Percentiles rank a stretch among this genome's conserved stretches.
Conservation (phyloP, 306 rosid genomes). For the Castanopsis chinensis region DNA sequence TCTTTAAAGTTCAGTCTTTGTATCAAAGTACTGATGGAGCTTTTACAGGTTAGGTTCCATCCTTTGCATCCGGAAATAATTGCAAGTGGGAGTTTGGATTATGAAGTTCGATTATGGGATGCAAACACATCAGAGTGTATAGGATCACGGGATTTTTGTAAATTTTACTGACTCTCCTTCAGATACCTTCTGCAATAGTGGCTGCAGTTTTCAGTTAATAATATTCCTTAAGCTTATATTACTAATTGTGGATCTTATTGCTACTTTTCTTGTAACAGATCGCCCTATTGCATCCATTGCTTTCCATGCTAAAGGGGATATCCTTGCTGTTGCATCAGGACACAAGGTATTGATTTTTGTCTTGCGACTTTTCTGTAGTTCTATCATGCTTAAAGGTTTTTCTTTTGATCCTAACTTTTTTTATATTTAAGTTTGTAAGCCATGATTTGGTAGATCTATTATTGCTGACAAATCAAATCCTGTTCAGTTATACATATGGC, state of each 20-base stretch:
- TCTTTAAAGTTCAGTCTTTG: background rate
- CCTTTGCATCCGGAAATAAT: conserved; percentile 40
- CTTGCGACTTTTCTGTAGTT: conserved; percentile 4
- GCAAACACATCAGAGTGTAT: conserved; percentile 40
- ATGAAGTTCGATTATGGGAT: conserved; percentile 52
- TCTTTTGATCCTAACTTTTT: background rate
- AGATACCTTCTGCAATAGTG: conserved; percentile 5
- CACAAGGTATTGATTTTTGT: conserved; percentile 34
- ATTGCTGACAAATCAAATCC: conserved; percentile 4
- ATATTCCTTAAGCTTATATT: background rate
- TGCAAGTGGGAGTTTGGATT: conserved; percentile 55
- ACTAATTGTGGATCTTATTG: conserved; percentile 3
- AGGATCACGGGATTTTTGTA: conserved; percentile 39
- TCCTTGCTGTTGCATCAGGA: conserved; percentile 55
- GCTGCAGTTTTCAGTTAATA: background rate
- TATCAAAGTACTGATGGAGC: conserved; percentile 21
- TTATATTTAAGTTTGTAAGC: conserved; percentile 7
- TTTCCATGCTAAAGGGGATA: conserved; percentile 52
- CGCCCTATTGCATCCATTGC: conserved; percentile 54
- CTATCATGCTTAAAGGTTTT: background rate
- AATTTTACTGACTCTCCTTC: conserved; percentile 8
- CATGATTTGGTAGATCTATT: conserved; percentile 2
- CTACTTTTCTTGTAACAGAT: conserved; percentile 25
- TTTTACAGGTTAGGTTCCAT: conserved; percentile 53
- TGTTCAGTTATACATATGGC: conserved; percentile 45